A percentile compares a stretch with the other conserved stretches of the same genome.
Evolutionary conservation across 2,329 filamentous ascomycete genomes (phyloP).

Genomic region (Aspergillus brasiliensis): DNA sequence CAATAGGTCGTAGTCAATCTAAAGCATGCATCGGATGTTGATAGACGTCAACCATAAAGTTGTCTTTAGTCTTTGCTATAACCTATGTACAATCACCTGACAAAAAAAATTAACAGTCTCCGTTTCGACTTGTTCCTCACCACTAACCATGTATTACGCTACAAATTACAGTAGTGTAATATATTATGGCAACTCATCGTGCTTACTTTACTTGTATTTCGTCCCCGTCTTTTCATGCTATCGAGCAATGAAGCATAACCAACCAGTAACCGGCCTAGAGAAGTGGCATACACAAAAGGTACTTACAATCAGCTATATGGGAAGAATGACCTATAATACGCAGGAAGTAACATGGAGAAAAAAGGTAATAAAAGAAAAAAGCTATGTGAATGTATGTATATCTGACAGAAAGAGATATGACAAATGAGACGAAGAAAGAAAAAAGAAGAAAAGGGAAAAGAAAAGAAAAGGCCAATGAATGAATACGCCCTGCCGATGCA

Average conservation of each 20-base stretch:
- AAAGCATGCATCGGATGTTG: too few species aligned
- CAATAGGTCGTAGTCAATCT: too few species aligned
- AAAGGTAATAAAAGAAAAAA: background rate
- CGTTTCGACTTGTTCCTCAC: too few species aligned
- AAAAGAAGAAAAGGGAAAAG: conserved; percentile 2
- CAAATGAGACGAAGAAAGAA: conserved; percentile 1
- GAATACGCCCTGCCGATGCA: conserved; percentile 28
- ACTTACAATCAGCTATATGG: background rate
- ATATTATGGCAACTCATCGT: background rate
- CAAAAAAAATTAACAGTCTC: too few species aligned
- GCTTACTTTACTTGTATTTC: background rate
- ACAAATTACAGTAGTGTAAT: too few species aligned
- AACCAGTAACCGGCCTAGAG: background rate
- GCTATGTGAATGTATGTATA: background rate
- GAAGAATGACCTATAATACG: background rate
- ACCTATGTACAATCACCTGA: too few species aligned
- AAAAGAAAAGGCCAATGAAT: conserved; percentile 10
- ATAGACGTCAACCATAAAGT: too few species aligned
- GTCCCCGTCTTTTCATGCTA: background rate
- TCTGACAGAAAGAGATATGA: conserved; percentile 7
- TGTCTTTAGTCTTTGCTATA: too few species aligned
- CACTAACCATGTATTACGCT: too few species aligned
- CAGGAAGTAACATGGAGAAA: background rate
- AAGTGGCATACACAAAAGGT: background rate
- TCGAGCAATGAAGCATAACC: background rate